A percentile compares a stretch with the other conserved stretches of the same genome.
phyloP scores from a whole-genome alignment of 2,329 filamentous ascomycete genomes.

The Fusarium sp. region DNA sequence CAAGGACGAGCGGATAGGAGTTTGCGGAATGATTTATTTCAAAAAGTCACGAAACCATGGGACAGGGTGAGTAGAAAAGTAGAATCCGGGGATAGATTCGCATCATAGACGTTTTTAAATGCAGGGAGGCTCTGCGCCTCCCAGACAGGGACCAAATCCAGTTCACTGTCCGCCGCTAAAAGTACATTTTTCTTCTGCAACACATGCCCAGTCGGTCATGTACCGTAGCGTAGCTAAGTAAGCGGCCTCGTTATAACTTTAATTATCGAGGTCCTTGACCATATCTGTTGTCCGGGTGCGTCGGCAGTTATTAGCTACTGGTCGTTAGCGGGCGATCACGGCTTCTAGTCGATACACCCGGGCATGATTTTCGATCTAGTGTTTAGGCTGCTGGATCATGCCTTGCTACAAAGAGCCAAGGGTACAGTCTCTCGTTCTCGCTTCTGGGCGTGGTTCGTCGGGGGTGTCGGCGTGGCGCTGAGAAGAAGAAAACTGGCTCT shows the following conservation, averaged over 20 bases:
- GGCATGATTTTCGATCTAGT: neutral
- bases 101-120: neutral
- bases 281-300: neutral
- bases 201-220: neutral
- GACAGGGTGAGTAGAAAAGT: neutral
- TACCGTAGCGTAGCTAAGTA: neutral
- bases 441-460: slow-evolving; percentile 3
- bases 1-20: neutral
- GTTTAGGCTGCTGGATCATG: neutral
- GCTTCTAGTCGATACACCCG: slow-evolving; percentile 3
- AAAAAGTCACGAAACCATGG: no score
- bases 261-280: neutral
- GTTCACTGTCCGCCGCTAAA: neutral
- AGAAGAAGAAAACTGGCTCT: neutral
- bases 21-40: neutral
- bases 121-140: neutral
- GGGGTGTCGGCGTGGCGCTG: slow-evolving; percentile 3
- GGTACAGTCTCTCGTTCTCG: neutral
- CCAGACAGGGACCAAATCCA: neutral
- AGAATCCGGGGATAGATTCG: neutral
- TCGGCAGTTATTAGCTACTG: neutral
- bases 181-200: neutral
- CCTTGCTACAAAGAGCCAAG: slow-evolving; percentile 5
- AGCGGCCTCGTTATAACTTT: neutral
- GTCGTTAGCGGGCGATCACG: neutral